A percentile compares a stretch with the other conserved stretches of the same genome.
phyloP scores from a whole-genome alignment of 2,329 filamentous ascomycete species.

The Talaromyces islandicus region DNA sequence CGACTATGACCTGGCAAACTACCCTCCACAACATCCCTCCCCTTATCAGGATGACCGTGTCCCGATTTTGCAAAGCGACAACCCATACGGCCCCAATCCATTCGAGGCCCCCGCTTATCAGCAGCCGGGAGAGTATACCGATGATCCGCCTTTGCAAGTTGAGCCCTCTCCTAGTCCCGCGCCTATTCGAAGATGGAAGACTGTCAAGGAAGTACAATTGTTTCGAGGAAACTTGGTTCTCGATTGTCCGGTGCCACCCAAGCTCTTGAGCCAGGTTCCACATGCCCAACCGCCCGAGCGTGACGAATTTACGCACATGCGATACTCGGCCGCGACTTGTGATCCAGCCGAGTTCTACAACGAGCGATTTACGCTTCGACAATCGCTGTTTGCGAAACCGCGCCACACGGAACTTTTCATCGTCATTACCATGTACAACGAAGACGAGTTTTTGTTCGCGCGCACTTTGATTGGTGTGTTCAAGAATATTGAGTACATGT shows the following conservation, averaged over 20 bases:
- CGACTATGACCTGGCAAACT: slow-evolving; percentile 51
- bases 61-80: slow-evolving; percentile 68
- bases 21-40: slow-evolving; percentile 44
- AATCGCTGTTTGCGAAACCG: slow-evolving; percentile 86
- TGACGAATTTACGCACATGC: slow-evolving; percentile 71
- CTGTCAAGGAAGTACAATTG: slow-evolving; percentile 94
- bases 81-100: slow-evolving; percentile 57
- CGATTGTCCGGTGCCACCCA: slow-evolving; percentile 89
- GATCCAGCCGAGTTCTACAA: slow-evolving; percentile 84
- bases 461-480: slow-evolving; percentile 95
- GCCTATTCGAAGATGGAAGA: slow-evolving; percentile 86
- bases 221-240: slow-evolving; percentile 96
- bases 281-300: slow-evolving; percentile 75
- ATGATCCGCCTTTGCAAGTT: slow-evolving; percentile 22
- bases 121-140: slow-evolving; percentile 36
- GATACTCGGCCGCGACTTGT: slow-evolving; percentile 91
- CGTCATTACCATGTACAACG: slow-evolving; percentile 98
- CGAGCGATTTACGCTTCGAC: slow-evolving; percentile 83
- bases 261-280: slow-evolving; percentile 77
- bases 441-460: slow-evolving; percentile 92
- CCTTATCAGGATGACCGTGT: slow-evolving; percentile 63
- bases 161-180: slow-evolving; percentile 46
- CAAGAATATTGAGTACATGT: slow-evolving; percentile 99
- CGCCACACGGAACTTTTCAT: slow-evolving; percentile 94
- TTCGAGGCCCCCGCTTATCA: slow-evolving; percentile 54